Conservation (phyloP, 106 monocot genomes). For the Ottelia alismoides region DNA sequence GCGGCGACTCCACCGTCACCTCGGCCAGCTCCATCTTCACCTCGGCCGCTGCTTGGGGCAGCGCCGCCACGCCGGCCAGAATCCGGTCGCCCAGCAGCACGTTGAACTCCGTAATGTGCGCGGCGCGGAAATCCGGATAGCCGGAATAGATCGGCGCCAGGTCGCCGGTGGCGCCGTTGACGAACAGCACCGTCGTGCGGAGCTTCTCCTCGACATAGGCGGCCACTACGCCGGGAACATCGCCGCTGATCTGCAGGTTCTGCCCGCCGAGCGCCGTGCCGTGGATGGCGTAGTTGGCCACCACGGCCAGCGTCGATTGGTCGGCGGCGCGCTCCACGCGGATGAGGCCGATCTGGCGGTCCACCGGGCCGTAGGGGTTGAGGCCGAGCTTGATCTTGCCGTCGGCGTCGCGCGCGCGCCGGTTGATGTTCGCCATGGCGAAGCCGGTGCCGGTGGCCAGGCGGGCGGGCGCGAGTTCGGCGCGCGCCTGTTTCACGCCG, state of each 20-base stretch:
- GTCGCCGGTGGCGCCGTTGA: neutral
- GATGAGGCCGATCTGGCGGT: neutral
- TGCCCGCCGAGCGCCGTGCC: neutral
- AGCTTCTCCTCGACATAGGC: neutral
- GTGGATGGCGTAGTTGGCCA: neutral
- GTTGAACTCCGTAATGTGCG: neutral
- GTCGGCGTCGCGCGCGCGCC: neutral
- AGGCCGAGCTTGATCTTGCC: neutral
- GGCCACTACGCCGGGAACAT: neutral
- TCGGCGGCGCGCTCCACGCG: neutral
- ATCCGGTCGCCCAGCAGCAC: neutral
- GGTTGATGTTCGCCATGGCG: neutral
- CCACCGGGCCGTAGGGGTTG: neutral
- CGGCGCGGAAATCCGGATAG: neutral
- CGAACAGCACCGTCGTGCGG: neutral
- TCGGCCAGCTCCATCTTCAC: neutral
- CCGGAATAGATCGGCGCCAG: neutral
- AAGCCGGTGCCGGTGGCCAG: neutral
- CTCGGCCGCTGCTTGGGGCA: neutral
- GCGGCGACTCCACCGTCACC: neutral
- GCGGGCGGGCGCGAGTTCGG: neutral
- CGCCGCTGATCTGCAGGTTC: neutral
- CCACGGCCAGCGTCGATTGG: neutral
- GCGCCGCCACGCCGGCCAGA: neutral
- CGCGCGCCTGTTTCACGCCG: neutral